Evolutionary conservation across 208 protist species (phyloP), one percentile per base, ranked within the genome.

Genomic region (Wallacemonas rigidus): DNA sequence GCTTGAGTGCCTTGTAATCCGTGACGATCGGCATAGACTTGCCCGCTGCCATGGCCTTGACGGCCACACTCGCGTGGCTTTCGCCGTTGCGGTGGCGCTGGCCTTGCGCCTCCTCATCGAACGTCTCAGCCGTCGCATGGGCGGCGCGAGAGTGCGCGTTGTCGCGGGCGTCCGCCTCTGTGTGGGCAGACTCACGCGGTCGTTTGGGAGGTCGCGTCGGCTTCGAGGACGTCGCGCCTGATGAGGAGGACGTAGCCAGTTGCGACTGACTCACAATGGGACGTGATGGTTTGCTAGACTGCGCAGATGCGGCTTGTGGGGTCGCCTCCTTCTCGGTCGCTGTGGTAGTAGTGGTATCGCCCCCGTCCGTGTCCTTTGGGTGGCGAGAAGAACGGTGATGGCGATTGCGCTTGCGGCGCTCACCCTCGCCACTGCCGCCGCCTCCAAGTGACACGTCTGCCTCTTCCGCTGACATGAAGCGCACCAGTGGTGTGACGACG

Each of bases 1-100:
- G 78, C n/a, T 86, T 90, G 17, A 97, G 83, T 67, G 81, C 78
- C 61, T 85, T 88, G 79, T 95, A 97, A 75, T 97, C 88, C 9
- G 81, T 90, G 14, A 92, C 87, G 44, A 74, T 69, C 0, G 85
- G 73, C 45, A 87, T 74, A 39, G 83, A 79, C 35, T 87, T 79
- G 8, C 69, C 62, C n/a, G 69, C 71, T 26, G 64, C 50, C 44
- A 71, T 67, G 53, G 57, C 69, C 15, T 62, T 70, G 6, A 48
- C 43, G 9, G 50, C 61, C 41, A 67, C n/a, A 48, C 53, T 64
- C 8, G 3, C 45, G 8, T 6, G 12, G 6, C 8, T 12, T 12
- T 57, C 15, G 8, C 48, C 61, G 67, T 51, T 17, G 45, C 39
- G 12, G 14, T 54, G n/a, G 63, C 71, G 41, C 35, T 39, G 62